phyloP scores from a whole-genome alignment of 2,329 filamentous ascomycete genomes.

The Colletotrichum spaethianum region DNA sequence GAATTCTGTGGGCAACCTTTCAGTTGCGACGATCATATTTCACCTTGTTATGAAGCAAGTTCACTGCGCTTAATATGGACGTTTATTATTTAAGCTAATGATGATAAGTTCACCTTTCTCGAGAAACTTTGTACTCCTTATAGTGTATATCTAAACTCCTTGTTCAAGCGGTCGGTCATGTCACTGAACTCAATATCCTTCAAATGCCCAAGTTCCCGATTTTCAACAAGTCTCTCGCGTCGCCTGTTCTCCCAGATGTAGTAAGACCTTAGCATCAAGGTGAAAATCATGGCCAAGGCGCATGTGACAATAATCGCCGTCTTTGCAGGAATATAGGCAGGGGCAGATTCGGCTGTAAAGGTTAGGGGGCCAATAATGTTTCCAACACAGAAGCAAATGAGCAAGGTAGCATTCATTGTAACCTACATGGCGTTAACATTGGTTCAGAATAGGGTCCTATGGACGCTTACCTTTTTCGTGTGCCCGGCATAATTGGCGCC shows the following conservation, averaged over 20 bases:
- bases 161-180: slow-evolving; percentile 75
- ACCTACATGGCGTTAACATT: slow-evolving; percentile 46
- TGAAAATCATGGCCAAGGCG: slow-evolving; percentile 45
- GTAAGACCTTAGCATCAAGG: slow-evolving; percentile 21
- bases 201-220: slow-evolving; percentile 61
- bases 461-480: slow-evolving; percentile 67
- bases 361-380: slow-evolving; percentile 78
- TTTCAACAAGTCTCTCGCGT: slow-evolving; percentile 57
- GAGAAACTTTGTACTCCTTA: background rate
- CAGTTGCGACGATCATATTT: too few species aligned
- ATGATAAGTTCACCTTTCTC: too few species aligned
- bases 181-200: slow-evolving; percentile 71
- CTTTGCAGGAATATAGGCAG: slow-evolving; percentile 71
- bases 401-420: slow-evolving; percentile 66
- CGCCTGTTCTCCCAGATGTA: slow-evolving; percentile 34
- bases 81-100: too few species aligned
- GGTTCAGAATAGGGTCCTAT: too few species aligned
- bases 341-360: slow-evolving; percentile 71
- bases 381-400: slow-evolving; percentile 53
- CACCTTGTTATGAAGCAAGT: too few species aligned
- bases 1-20: too few species aligned
- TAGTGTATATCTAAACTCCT: slow-evolving; percentile 66
- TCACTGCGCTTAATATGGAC: too few species aligned
- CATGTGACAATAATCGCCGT: slow-evolving; percentile 70
- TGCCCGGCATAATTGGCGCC: slow-evolving; percentile 78